Evolutionary conservation across 225 moss, liverwort and hornwort genomes (phyloP).

Genomic region (Polytrichum commune): DNA sequence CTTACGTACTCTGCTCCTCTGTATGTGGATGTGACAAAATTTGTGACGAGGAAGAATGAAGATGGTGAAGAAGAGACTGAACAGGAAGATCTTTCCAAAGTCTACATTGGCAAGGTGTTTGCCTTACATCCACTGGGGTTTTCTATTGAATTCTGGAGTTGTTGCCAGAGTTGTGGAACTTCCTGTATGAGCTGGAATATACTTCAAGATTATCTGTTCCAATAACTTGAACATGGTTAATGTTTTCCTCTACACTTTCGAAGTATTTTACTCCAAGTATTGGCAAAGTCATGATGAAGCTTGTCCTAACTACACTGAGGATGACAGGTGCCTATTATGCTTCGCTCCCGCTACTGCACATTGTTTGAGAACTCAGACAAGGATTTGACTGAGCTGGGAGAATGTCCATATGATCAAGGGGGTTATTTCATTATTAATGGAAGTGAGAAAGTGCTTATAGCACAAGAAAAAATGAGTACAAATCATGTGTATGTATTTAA

Average conservation of each 20-base stretch:
- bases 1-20: constrained; percentile 96
- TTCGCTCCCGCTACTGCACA: constrained; percentile 95
- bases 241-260: no score
- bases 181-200: no score
- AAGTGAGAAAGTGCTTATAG: constrained; percentile 98
- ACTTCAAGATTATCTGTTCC: no score
- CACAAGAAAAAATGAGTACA: constrained; percentile 99
- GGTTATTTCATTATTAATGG: constrained; percentile 99
- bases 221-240: no score
- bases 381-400: constrained; percentile 96
- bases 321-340: constrained; percentile 86
- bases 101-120: constrained; percentile 89
- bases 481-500: constrained; percentile 99
- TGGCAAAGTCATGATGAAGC: not conserved
- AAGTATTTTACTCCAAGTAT: no score
- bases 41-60: constrained; percentile 79
- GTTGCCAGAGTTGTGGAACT: no score
- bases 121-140: not conserved
- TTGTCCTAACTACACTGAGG: not conserved
- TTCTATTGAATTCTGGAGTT: no score
- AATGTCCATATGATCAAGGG: constrained; percentile 99
- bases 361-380: constrained; percentile 94
- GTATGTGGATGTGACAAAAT: constrained; percentile 95
- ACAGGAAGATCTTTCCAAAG: constrained; percentile 90
- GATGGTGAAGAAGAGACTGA: constrained; percentile 91